phyloP scores from a whole-genome alignment of 2,329 filamentous ascomycete genomes.

The Sphaerulina vaccinii region DNA sequence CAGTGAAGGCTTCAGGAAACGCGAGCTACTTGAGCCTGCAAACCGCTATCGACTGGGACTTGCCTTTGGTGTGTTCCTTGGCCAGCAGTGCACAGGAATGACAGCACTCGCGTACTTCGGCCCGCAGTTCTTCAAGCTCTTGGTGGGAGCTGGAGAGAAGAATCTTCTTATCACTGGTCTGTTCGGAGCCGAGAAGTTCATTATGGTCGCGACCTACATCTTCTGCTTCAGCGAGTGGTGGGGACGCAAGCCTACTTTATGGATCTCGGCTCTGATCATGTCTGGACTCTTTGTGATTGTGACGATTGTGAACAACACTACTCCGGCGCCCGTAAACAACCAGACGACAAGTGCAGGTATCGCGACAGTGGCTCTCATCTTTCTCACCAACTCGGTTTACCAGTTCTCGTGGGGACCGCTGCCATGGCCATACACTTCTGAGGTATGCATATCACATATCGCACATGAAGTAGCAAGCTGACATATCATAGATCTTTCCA shows the following conservation, averaged over 20 bases:
- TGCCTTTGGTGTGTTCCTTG: slow-evolving; percentile 51
- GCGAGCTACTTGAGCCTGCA: slow-evolving; percentile 46
- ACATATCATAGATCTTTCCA: slow-evolving; percentile 47
- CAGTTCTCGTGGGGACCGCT: slow-evolving; percentile 54
- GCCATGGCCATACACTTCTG: slow-evolving; percentile 52
- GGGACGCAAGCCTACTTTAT: slow-evolving; percentile 38
- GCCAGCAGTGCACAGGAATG: slow-evolving; percentile 55
- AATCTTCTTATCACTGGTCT: slow-evolving; percentile 54
- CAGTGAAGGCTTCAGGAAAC: slow-evolving; percentile 35
- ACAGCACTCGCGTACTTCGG: slow-evolving; percentile 57
- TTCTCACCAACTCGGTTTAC: slow-evolving; percentile 55
- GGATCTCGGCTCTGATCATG: slow-evolving; percentile 35
- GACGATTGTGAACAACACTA: slow-evolving; percentile 36
- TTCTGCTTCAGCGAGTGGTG: slow-evolving; percentile 53
- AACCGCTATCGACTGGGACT: slow-evolving; percentile 49
- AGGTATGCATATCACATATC: slow-evolving; percentile 15
- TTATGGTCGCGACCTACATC: slow-evolving; percentile 50
- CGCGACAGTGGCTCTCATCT: slow-evolving; percentile 56
- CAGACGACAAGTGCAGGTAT: slow-evolving; percentile 44
- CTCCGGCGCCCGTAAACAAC: slow-evolving; percentile 28
- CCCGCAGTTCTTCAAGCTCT: slow-evolving; percentile 55
- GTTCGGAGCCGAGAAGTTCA: slow-evolving; percentile 55
- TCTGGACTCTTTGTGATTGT: slow-evolving; percentile 38
- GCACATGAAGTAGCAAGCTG: neutral
- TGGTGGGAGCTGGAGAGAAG: slow-evolving; percentile 48